These are phyloP conservation scores for Entomortierella parvispora DNA, from an alignment of 192 early-diverging fungal species.

Conservation along the genomic window DNA sequence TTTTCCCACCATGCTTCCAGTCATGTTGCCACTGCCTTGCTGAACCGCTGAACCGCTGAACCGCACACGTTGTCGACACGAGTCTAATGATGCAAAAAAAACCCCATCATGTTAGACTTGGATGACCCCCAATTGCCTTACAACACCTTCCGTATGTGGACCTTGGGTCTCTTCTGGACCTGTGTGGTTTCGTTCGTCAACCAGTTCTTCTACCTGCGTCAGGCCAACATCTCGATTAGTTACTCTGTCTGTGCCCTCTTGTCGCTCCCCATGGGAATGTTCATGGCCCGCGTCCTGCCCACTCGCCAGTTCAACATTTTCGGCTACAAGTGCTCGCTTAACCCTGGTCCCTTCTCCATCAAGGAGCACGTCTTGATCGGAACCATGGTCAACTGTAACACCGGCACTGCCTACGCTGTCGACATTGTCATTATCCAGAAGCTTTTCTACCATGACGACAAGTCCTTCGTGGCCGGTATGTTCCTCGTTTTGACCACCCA, in stretches of 20 bases:
- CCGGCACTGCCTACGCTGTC: conserved; percentile 57
- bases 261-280: conserved; percentile 56
- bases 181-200: conserved; percentile 56
- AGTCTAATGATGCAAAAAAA: no score
- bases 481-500: conserved; percentile 66
- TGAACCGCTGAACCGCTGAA: no score
- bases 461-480: conserved; percentile 61
- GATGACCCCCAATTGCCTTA: conserved; percentile 60
- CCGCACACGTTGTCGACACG: no score
- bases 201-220: conserved; percentile 64
- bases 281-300: conserved; percentile 55
- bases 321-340: conserved; percentile 53
- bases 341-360: conserved; percentile 69
- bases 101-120: conserved; percentile 52
- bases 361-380: conserved; percentile 72
- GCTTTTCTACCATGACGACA: conserved; percentile 57
- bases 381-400: conserved; percentile 60
- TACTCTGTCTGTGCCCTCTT: conserved; percentile 60
- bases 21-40: conserved; percentile 22
- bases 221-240: conserved; percentile 46
- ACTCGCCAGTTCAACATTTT: conserved; percentile 52
- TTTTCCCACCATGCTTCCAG: conserved; percentile 48
- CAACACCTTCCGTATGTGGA: conserved; percentile 63
- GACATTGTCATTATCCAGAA: conserved; percentile 62
- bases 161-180: conserved; percentile 55